Evolutionary conservation across 2,329 filamentous ascomycete genomes (phyloP).

Genomic region (Penicillium sp.): DNA sequence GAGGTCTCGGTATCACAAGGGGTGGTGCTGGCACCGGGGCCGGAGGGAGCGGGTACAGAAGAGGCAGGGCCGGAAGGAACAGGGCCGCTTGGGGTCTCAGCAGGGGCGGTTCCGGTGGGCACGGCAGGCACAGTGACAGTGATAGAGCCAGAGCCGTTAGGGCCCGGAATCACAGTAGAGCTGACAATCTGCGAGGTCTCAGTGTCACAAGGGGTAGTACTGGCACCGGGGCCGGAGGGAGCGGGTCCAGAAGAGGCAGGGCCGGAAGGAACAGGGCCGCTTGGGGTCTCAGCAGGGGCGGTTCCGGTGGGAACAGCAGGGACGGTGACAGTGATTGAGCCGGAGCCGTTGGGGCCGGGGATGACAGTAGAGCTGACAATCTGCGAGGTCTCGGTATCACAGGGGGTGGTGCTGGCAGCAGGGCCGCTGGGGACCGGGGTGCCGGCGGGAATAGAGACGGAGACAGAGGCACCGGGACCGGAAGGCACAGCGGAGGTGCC

Average conservation of each 20-base stretch:
- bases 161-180: slow-evolving; percentile 7
- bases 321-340: slow-evolving; percentile 1
- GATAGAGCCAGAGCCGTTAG: background rate
- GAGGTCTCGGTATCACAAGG: slow-evolving; percentile 23
- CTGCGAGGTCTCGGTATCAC: slow-evolving; percentile 8
- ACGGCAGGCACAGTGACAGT: slow-evolving; percentile 11
- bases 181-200: slow-evolving; percentile 5
- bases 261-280: too few species aligned
- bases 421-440: slow-evolving; percentile 2
- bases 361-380: slow-evolving; percentile 6
- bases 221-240: slow-evolving; percentile 2
- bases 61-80: too few species aligned
- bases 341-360: background rate
- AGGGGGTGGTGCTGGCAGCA: slow-evolving; percentile 8
- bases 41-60: too few species aligned
- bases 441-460: background rate
- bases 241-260: too few species aligned
- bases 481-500: slow-evolving; percentile 11
- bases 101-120: slow-evolving; percentile 7
- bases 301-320: slow-evolving; percentile 11
- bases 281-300: too few species aligned
- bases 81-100: too few species aligned
- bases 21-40: slow-evolving; percentile 13
- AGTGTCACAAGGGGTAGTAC: slow-evolving; percentile 10
- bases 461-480: slow-evolving; percentile 7